Conservation (phyloP, 2,329 filamentous ascomycete genomes). For the Alternaria longipes region DNA sequence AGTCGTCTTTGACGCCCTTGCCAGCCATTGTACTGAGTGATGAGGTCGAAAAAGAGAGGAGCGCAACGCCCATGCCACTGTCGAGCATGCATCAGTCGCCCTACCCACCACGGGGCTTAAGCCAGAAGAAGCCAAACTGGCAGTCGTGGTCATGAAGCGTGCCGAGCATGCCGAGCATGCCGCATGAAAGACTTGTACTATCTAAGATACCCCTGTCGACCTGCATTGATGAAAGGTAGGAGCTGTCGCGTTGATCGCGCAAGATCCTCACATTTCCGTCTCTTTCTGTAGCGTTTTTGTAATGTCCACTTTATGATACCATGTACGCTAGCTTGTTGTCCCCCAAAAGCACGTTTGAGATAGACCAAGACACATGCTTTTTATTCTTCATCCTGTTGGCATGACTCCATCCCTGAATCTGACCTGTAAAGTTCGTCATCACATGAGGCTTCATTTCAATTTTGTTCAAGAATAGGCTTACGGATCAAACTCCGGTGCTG, state of each 20-base stretch:
- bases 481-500: background rate
- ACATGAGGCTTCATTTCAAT: background rate
- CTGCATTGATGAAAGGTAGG: background rate
- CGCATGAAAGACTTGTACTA: background rate
- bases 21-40: background rate
- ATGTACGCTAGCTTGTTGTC: background rate
- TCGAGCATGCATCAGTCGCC: background rate
- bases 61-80: background rate
- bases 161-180: slow-evolving; percentile 5
- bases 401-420: too few species aligned
- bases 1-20: background rate
- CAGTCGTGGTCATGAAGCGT: slow-evolving; percentile 20
- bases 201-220: background rate
- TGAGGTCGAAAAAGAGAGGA: background rate
- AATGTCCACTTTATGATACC: slow-evolving; percentile 6
- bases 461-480: background rate
- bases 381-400: too few species aligned
- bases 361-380: background rate
- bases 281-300: background rate
- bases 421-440: background rate
- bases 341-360: background rate
- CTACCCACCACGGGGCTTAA: slow-evolving; percentile 8
- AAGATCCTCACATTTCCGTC: background rate
- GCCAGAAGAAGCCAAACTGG: slow-evolving; percentile 15
- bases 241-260: slow-evolving; percentile 1